Evolutionary conservation across 169 alveolate genomes (phyloP).

Genomic region (Theileria orientalis): DNA sequence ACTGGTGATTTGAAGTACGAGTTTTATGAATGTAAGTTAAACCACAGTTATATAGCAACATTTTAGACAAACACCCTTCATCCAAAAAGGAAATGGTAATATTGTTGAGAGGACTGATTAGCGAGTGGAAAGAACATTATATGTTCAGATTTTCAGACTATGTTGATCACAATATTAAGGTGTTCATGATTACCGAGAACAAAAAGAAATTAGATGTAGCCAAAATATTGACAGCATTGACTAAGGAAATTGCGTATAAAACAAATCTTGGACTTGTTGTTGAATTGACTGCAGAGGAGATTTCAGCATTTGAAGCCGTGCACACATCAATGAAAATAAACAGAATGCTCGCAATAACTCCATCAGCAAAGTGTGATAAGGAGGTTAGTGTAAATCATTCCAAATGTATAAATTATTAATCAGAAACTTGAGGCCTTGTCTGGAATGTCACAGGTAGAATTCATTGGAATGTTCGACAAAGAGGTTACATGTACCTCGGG

Average conservation of each 20-base stretch:
- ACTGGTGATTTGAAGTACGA: not conserved
- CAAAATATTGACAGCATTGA: not conserved
- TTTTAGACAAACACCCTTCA: not conserved
- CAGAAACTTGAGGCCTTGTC: not conserved
- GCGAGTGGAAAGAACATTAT: not conserved
- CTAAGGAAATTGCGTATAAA: not conserved
- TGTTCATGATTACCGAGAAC: not conserved
- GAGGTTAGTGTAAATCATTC: not conserved
- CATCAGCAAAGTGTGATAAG: not conserved
- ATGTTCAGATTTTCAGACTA: slow-evolving; percentile 13
- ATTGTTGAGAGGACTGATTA: slow-evolving; percentile 2
- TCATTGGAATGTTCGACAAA: slow-evolving; percentile 6
- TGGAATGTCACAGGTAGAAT: no score
- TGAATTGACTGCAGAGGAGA: not conserved
- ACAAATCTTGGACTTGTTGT: not conserved
- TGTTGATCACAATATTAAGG: not conserved
- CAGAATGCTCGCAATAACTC: not conserved
- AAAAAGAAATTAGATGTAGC: not conserved
- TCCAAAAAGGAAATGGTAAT: not conserved
- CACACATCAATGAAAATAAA: not conserved
- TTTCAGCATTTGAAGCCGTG: not conserved
- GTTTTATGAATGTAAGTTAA: not conserved
- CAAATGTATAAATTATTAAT: not conserved
- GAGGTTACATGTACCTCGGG: slow-evolving; percentile 16
- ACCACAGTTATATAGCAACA: not conserved